Evolutionary conservation across 1,284 basidiomycete genomes (phyloP).

Genomic region (Salmacisia buchloeana): DNA sequence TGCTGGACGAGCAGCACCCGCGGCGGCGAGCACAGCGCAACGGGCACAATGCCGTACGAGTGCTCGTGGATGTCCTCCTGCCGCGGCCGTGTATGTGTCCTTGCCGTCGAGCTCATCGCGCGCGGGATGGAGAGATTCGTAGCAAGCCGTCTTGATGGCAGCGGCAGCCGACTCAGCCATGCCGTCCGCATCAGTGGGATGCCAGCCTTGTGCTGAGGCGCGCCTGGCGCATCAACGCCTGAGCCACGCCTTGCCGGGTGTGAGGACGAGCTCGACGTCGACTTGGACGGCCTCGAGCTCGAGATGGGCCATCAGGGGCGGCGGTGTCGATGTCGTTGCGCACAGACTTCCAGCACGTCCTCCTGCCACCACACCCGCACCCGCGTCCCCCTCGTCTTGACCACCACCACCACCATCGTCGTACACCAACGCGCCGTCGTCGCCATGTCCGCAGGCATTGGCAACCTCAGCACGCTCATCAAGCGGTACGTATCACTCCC

Average conservation of each 20-base stretch:
- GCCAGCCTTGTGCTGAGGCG: background rate
- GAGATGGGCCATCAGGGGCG: no score
- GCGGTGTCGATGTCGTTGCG: no score
- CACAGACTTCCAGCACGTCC: no score
- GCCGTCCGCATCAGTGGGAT: no score
- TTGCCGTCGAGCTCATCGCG: background rate
- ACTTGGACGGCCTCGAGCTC: no score
- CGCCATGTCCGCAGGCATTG: constrained; percentile 27
- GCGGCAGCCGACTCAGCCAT: no score
- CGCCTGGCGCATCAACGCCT: background rate
- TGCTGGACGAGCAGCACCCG: background rate
- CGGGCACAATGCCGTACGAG: background rate
- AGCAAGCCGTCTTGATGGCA: no score
- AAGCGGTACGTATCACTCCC: constrained; percentile 30
- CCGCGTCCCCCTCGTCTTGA: background rate
- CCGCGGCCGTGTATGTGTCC: background rate
- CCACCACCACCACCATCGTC: constrained; percentile 23
- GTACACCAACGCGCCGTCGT: background rate
- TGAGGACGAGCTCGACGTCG: background rate
- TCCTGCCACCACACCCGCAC: background rate
- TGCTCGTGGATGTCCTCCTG: background rate
- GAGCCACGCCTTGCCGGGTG: no score
- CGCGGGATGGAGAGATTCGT: no score
- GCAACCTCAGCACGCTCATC: constrained; percentile 44
- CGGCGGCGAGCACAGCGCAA: background rate